Percentiles rank a stretch among this genome's conserved stretches.
Conservation (phyloP, 179 eudicot genomes). For the Silene vulgaris region DNA sequence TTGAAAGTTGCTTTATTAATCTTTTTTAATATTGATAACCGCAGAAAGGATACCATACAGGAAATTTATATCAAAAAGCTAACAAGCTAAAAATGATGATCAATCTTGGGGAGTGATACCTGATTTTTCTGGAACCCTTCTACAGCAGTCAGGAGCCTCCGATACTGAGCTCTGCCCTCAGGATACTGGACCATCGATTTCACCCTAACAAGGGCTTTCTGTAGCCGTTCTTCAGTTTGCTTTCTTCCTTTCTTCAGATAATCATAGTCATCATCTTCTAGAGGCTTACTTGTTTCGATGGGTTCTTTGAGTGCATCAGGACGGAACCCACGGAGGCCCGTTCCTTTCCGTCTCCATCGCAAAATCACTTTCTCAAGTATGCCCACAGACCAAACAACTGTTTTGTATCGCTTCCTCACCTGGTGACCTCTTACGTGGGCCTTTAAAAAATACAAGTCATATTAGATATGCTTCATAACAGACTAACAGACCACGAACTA, state of each 20-base stretch:
- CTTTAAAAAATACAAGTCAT: constrained; percentile 26
- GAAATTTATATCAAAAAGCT: constrained; percentile 2
- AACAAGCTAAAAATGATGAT: background rate
- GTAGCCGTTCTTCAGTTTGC: constrained; percentile 68
- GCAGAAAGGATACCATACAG: background rate
- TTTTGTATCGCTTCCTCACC: constrained; percentile 66
- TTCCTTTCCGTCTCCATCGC: constrained; percentile 79
- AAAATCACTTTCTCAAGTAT: constrained; percentile 75
- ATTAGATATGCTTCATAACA: constrained; percentile 1
- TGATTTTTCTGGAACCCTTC: constrained; percentile 17
- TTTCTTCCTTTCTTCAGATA: constrained; percentile 71
- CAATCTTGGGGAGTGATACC: constrained; percentile 2
- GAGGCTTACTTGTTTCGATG: constrained; percentile 30
- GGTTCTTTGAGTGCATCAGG: constrained; percentile 40
- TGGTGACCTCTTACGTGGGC: constrained; percentile 90
- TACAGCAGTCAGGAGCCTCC: constrained; percentile 68
- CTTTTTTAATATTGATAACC: background rate
- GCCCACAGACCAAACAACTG: constrained; percentile 84
- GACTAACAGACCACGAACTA: background rate
- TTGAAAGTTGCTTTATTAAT: background rate
- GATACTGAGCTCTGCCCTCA: constrained; percentile 81
- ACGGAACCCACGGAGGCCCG: constrained; percentile 61
- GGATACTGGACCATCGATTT: constrained; percentile 89
- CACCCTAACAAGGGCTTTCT: constrained; percentile 74
- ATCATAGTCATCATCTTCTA: constrained; percentile 71